Conservation (phyloP, 768 basidiomycete genomes). For the Fomitopsis serialis region DNA sequence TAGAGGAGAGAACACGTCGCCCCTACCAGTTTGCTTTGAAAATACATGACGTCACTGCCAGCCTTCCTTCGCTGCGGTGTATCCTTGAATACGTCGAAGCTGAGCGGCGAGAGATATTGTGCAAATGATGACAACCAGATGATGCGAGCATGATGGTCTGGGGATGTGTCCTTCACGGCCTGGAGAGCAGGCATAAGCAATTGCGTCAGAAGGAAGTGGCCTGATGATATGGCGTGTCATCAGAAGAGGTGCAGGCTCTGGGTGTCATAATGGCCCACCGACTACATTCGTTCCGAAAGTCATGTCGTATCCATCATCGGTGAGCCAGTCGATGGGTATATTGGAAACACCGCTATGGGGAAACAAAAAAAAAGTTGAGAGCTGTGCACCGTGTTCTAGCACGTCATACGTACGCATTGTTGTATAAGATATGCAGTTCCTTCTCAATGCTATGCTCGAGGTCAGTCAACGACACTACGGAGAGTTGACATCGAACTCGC, state of each 20-base stretch:
- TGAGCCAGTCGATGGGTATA: conserved; percentile 31
- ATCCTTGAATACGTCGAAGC: conserved; percentile 34
- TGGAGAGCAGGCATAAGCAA: conserved; percentile 45
- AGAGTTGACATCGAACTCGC: neutral
- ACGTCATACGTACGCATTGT: conserved; percentile 37
- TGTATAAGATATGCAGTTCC: conserved; percentile 44
- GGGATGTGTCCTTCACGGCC: conserved; percentile 31
- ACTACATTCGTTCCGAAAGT: conserved; percentile 53
- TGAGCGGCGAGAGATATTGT: conserved; percentile 27
- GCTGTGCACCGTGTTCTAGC: too few relatives aligned
- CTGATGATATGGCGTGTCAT: conserved; percentile 37
- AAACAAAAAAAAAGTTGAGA: too few relatives aligned
- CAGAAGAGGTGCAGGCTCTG: too few relatives aligned
- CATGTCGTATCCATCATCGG: conserved; percentile 44
- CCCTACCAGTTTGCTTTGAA: conserved; percentile 44
- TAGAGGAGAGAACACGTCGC: conserved; percentile 24
- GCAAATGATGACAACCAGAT: conserved; percentile 41
- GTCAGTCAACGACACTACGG: too few relatives aligned
- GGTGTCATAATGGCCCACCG: conserved; percentile 23
- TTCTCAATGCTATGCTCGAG: conserved; percentile 32
- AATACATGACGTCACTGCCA: conserved; percentile 15
- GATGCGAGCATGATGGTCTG: conserved; percentile 41
- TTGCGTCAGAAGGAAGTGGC: conserved; percentile 27
- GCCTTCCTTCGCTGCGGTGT: conserved; percentile 15
- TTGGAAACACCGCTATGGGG: neutral